Base-by-base conservation (phyloP, 2,329 filamentous ascomycete species). In the Fusarium sp. region DNA sequence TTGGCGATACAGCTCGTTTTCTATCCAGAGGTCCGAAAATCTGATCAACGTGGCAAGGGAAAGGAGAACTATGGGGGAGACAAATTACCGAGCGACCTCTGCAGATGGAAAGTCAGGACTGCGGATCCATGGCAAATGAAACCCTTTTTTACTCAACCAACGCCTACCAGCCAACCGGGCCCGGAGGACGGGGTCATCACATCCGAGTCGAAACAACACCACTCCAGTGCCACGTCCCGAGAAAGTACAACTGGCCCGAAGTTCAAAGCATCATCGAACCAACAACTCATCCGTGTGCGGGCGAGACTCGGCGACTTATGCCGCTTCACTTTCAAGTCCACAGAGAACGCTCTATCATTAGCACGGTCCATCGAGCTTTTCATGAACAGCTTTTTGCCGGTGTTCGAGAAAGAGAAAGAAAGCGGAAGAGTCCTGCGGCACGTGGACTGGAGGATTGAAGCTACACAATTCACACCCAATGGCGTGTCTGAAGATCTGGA, bases 211-310 rank as follows among this genome's bases (percentile, higher is more conserved):
- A 1, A 41, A 20, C 39, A 41, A 20, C 6, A 13, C n/a, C n/a
- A n/a, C n/a, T 20, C 39, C 20, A 8, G 41, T 33, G 13, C 10
- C 5, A 1, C 29, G 33, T 13, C 50, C 18, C 11, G 2, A 5
- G n/a, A n/a, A 2, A 33, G 50, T 20, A 14, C 3, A 29, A 7
- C 18, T 3, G 18, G 18, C 10, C 50, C 0, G 5, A 2, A 7
- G 11, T 54, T 9, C n/a, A 2, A 33, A 10, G 2, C 31, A 20
- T 5, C 52, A 56, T 56, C 52, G 5, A 56, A 31, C 13, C 52
- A 56, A 56, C 52, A 58, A 20, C 56, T 58, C 37, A 16, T 58
- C 9, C 56, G 56, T 14, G 56, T 58, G 29, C 35, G 41, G 20
- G 41, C 22, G 41, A 45, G 41, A 45, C 20, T 45, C 16, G 7